phyloP scores from a whole-genome alignment of 2,329 filamentous ascomycete genomes.

The Fusarium avenaceum region DNA sequence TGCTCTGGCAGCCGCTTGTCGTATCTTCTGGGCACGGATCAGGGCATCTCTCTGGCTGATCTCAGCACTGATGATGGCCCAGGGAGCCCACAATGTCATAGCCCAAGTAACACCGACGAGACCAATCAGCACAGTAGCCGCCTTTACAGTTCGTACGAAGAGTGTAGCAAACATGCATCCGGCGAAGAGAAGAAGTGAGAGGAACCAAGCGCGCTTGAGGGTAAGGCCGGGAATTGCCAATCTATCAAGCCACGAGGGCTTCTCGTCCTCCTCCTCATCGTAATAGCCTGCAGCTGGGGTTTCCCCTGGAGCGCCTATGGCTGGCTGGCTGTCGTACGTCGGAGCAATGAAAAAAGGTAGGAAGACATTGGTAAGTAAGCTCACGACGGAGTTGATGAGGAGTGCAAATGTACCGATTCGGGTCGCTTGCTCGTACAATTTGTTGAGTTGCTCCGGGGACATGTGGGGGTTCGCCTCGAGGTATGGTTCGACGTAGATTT shows the following conservation, averaged over 20 bases:
- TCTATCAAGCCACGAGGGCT: slow-evolving; percentile 65
- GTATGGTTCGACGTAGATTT: slow-evolving; percentile 89
- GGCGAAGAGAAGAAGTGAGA: slow-evolving; percentile 87
- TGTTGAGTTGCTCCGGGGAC: slow-evolving; percentile 79
- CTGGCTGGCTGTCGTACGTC: slow-evolving; percentile 72
- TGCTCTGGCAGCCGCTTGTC: slow-evolving; percentile 32
- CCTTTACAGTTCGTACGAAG: slow-evolving; percentile 77
- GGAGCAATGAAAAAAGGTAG: slow-evolving; percentile 89
- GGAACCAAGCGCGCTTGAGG: slow-evolving; percentile 87
- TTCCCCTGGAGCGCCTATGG: slow-evolving; percentile 52
- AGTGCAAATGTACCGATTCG: slow-evolving; percentile 90
- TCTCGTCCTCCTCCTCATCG: slow-evolving; percentile 52
- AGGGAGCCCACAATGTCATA: slow-evolving; percentile 92
- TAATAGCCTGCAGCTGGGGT: slow-evolving; percentile 48
- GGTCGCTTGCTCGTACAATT: slow-evolving; percentile 86
- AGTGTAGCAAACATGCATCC: slow-evolving; percentile 86
- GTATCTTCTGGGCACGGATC: slow-evolving; percentile 57
- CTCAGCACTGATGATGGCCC: slow-evolving; percentile 93
- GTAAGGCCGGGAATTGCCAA: slow-evolving; percentile 87
- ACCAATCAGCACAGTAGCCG: slow-evolving; percentile 82
- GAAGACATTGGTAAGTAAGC: slow-evolving; percentile 83
- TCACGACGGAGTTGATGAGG: slow-evolving; percentile 88
- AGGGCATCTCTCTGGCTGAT: slow-evolving; percentile 83
- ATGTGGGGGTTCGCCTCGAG: slow-evolving; percentile 84
- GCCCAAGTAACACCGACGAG: slow-evolving; percentile 93